Evolutionary conservation across 75 land plant species (phyloP).

Genomic region (Pinus taeda): DNA sequence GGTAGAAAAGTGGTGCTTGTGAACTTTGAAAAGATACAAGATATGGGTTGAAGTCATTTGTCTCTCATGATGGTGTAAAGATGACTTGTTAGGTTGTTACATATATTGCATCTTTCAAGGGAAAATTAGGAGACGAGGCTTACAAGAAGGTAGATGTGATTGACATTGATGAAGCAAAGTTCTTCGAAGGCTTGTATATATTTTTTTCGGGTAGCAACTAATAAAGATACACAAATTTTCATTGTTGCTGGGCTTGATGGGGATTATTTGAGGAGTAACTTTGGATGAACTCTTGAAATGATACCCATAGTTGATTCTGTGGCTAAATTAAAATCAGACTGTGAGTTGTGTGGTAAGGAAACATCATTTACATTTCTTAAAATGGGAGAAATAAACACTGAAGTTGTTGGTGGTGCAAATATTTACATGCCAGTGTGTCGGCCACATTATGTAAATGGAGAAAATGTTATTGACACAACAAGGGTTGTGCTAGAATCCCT

Average conservation of each 20-base stretch:
- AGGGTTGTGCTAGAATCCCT: conserved; percentile 50
- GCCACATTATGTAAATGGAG: conserved; percentile 79
- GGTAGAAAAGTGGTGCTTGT: conserved; percentile 75
- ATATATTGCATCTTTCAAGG: conserved; percentile 50
- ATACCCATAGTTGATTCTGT: conserved; percentile 83
- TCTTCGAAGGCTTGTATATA: conserved; percentile 78
- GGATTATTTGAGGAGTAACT: conserved; percentile 86
- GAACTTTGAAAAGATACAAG: conserved; percentile 81
- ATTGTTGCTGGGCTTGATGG: conserved; percentile 96
- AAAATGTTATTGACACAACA: conserved; percentile 59
- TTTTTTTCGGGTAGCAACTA: conserved; percentile 90
- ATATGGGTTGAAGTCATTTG: conserved; percentile 68
- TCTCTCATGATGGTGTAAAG: conserved; percentile 80
- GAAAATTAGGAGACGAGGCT: conserved; percentile 54
- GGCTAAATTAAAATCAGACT: conserved; percentile 70
- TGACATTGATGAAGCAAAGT: conserved; percentile 97
- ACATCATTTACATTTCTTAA: conserved; percentile 86
- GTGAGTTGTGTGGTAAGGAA: conserved; percentile 74
- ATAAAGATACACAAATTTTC: conserved; percentile 78
- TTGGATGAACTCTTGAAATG: conserved; percentile 80
- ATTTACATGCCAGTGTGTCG: conserved; percentile 95
- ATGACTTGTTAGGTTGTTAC: conserved; percentile 75
- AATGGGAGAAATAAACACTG: conserved; percentile 60
- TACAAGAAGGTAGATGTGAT: conserved; percentile 74
- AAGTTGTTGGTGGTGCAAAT: conserved; percentile 88